Conservation (phyloP, 495 filamentous ascomycete genomes). For the Neurospora intermedia region DNA sequence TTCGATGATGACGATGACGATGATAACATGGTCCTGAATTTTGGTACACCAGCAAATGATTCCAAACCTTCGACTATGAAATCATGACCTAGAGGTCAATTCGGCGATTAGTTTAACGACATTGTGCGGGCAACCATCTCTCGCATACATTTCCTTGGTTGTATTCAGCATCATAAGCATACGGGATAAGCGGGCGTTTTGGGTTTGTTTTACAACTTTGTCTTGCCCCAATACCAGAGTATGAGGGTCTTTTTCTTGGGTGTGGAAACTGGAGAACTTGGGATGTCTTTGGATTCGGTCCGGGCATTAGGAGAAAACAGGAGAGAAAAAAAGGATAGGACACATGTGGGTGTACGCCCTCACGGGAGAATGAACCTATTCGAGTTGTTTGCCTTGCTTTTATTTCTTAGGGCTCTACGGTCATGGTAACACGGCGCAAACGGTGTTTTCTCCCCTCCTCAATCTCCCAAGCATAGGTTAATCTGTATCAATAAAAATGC, state of each 20-base stretch:
- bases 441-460: background rate
- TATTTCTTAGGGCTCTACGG: background rate
- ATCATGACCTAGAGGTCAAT: background rate
- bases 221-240: background rate
- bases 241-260: background rate
- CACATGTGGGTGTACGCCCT: background rate
- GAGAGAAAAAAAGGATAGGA: background rate
- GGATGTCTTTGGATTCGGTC: background rate
- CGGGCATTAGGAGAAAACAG: background rate
- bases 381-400: background rate
- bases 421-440: background rate
- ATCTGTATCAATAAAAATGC: background rate
- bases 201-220: background rate
- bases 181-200: background rate
- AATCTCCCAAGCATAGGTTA: background rate
- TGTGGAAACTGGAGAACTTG: background rate
- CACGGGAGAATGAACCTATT: background rate
- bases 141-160: background rate
- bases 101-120: background rate
- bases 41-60: constrained; percentile 7
- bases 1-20: constrained; percentile 30
- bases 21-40: constrained; percentile 34
- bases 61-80: background rate
- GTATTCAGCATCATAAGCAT: background rate
- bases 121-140: background rate